phyloP scores from a whole-genome alignment of 352 stramenopile species.

The Pseudoperonospora humuli region DNA sequence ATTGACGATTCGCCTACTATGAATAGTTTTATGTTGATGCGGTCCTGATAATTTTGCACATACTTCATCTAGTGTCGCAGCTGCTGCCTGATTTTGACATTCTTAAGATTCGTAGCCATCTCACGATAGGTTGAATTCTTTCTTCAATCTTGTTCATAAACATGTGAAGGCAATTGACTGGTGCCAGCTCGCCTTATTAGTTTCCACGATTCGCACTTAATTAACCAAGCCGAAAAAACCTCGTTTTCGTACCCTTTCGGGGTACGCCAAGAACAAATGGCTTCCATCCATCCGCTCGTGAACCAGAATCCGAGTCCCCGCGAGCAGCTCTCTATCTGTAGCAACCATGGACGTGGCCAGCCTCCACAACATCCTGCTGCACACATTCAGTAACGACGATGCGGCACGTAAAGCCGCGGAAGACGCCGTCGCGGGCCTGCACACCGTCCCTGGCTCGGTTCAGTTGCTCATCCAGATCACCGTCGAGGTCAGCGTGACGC shows the following conservation, averaged over 20 bases:
- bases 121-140: too few species aligned
- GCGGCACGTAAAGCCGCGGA: conserved; percentile 66
- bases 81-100: too few species aligned
- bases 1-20: conserved; percentile 45
- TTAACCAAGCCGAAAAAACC: too few species aligned
- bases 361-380: conserved; percentile 85
- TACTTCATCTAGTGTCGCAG: too few species aligned
- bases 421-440: conserved; percentile 63
- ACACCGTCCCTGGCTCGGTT: conserved; percentile 65
- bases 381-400: conserved; percentile 79
- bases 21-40: not conserved
- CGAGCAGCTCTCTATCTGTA: conserved; percentile 7
- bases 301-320: conserved; percentile 18
- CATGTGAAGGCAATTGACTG: too few species aligned
- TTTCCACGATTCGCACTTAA: conserved; percentile 4
- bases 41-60: not conserved
- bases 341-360: conserved; percentile 78
- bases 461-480: conserved; percentile 80
- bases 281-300: conserved; percentile 25
- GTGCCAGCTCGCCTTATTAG: too few species aligned
- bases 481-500: conserved; percentile 55
- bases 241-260: conserved; percentile 10
- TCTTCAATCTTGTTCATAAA: too few species aligned
- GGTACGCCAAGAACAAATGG: conserved; percentile 9
- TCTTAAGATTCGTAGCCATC: too few species aligned